Evolutionary conservation across 78 protist genomes (phyloP).

Genomic region (Dictyostelium citrinum): DNA sequence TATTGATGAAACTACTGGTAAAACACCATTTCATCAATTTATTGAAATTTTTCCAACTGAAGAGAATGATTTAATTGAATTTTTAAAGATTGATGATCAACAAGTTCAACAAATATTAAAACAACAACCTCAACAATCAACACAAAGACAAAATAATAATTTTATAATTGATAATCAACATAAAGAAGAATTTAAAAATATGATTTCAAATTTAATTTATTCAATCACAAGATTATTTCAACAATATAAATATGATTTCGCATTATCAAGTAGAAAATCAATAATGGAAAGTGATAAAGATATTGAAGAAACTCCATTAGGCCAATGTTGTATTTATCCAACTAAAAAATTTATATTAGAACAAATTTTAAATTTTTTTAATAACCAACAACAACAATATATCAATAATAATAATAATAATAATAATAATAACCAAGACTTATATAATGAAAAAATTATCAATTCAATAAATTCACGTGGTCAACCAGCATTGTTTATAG

Average conservation of each 20-base stretch:
- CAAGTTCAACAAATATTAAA: background rate
- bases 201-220: background rate
- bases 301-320: slow-evolving; percentile 28
- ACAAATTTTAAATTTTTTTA: background rate
- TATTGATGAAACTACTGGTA: slow-evolving; percentile 44
- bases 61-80: background rate
- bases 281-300: background rate
- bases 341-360: background rate
- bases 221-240: background rate
- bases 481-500: slow-evolving; percentile 48
- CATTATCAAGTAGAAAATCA: background rate
- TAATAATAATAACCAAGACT: background rate
- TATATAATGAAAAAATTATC: background rate
- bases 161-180: background rate
- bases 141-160: background rate
- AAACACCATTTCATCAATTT: slow-evolving; percentile 24
- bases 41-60: background rate
- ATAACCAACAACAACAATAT: background rate
- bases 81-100: background rate
- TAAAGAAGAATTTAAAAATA: background rate
- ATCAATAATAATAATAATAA: background rate
- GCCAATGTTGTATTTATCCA: slow-evolving; percentile 20
- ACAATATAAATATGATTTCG: background rate
- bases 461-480: slow-evolving; percentile 41
- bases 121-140: background rate